Evolutionary conservation across 495 filamentous ascomycete species (phyloP), one percentile per base, ranked within the genome.

Genomic region (Aspergillus conjunctus): DNA sequence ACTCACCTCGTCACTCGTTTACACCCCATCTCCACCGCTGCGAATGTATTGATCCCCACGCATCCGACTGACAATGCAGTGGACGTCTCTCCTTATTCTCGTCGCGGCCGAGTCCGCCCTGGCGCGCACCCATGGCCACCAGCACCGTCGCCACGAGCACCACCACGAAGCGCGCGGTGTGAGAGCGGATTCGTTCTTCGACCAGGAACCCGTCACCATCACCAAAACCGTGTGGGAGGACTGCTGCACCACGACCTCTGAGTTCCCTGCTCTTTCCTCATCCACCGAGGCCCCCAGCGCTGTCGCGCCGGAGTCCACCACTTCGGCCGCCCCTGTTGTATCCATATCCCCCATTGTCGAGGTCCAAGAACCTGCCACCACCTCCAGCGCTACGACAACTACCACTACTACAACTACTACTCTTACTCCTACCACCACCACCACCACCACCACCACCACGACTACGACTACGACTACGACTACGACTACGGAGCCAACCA

Each of bases 141-240:
- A 56, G 32, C 64, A 62, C 41, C 63, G 62, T 20, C 61, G 63
- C 32, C 68, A 70, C 58, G 54, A 17, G 7, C 62, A 67, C 51
- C 44, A 26, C 26, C 65, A 70, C 50, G 54, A 51, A 14, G 59
- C 59, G 15, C 46, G 43, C 21, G 56, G 43, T 17, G 26, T 56
- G 12, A 55, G 63, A 9, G 41, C 59, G 1, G 56, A 59, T 0
- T 68, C 63, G 0, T 59, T 72, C 41, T 51, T 62, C 34, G 53
- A 65, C 31, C 26, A 66, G 2, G 68, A 70, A 32, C 60, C 62
- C 8, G 46, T 65, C 32, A 74, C 69, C 10, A 14, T 70, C 22
- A 76, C 71, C 7, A 70, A 64, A 0, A 74, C 73, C 7, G 51
- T 73, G 7, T 64, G 51, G 51, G 58, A 49, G 30, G 52, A 49